phyloP scores from a whole-genome alignment of 1,284 basidiomycete species.

The Psilocybe mexicana region DNA sequence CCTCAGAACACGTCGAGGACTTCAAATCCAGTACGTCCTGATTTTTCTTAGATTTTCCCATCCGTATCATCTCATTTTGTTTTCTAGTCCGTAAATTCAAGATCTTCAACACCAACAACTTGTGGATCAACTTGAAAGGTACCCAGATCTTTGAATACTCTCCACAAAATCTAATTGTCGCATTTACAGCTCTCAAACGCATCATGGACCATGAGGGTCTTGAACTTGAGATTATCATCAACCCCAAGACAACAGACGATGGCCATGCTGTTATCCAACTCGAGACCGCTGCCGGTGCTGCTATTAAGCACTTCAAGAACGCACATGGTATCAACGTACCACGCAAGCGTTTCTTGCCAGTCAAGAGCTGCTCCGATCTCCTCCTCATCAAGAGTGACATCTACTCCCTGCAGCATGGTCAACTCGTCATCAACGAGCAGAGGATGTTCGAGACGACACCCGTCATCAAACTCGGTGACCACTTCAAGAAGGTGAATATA shows the following conservation, averaged over 20 bases:
- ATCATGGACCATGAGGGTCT: constrained; percentile 91
- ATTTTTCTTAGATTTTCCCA: constrained; percentile 4
- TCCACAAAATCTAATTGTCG: neutral
- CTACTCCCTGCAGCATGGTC: constrained; percentile 94
- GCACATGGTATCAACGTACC: constrained; percentile 99
- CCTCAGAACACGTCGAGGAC: constrained; percentile 96
- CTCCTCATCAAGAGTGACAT: constrained; percentile 97
- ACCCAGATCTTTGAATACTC: constrained; percentile 6
- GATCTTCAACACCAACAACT: constrained; percentile 98
- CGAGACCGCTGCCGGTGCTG: constrained; percentile 97
- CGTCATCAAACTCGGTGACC: constrained; percentile 96
- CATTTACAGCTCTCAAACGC: constrained; percentile 78
- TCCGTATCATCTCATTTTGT: constrained; percentile 15
- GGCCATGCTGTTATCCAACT: constrained; percentile 92
- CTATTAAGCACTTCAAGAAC: constrained; percentile 96
- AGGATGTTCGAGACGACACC: constrained; percentile 95
- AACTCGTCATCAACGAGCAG: constrained; percentile 87
- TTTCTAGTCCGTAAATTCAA: constrained; percentile 83
- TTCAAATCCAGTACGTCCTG: constrained; percentile 78
- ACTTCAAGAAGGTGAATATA: constrained; percentile 72
- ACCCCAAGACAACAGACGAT: constrained; percentile 89
- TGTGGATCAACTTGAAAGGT: constrained; percentile 93
- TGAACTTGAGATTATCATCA: constrained; percentile 93
- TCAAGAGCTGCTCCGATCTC: constrained; percentile 89
- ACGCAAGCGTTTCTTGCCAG: constrained; percentile 95